Base-by-base conservation (phyloP, 768 basidiomycete genomes). In the Exidia glandulosa region DNA sequence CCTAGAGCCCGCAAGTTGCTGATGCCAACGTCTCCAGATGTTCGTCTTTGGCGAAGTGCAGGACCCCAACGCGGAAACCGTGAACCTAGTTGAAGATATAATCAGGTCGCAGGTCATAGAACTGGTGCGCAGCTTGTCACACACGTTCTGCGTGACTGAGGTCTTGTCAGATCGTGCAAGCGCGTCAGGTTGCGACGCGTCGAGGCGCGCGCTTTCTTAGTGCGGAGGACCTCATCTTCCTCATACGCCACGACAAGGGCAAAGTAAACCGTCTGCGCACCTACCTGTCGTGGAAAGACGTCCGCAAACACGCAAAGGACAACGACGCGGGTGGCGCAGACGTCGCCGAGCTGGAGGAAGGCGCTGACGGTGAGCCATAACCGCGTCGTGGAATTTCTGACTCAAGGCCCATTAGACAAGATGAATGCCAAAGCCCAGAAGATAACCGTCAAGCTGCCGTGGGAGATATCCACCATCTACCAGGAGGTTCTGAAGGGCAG, bases 1-100 rank as follows among this genome's bases (percentile, higher is more conserved):
- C 32, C n/a, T n/a, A 14, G 41, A 16, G 25, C 59, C 37, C 32
- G 48, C 27, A 57, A 47, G 58, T 13, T 61, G 1, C 30, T 47
- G 32, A 33, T 29, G 33, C 25, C 29, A 50, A 57, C 32, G 31
- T 31, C 32, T n/a, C 16, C 62, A 93, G 91, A 93, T 96, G 91
- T 96, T 95, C 68, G 94, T 96, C 48, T 95, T 96, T 71, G 93
- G 93, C 9, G 93, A 94, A 74, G 89, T 95, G 2, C 89, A 93
- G 69, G 92, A 95, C 60, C 91, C 94, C 2, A 82, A 85, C 59
- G 77, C 79, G 14, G 92, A 92, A 59, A 93, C 94, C 0, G 88
- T 94, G 14, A 90, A 90, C 66, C 81, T 94, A 32, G 90, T 98
- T n/a, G 94, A 97, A 71, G 94, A 98, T 68, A 91, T 95, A 57